Evolutionary conservation across 352 stramenopile species (phyloP), one percentile per base, ranked within the genome.

Genomic region (Globisporangium spinosum): DNA sequence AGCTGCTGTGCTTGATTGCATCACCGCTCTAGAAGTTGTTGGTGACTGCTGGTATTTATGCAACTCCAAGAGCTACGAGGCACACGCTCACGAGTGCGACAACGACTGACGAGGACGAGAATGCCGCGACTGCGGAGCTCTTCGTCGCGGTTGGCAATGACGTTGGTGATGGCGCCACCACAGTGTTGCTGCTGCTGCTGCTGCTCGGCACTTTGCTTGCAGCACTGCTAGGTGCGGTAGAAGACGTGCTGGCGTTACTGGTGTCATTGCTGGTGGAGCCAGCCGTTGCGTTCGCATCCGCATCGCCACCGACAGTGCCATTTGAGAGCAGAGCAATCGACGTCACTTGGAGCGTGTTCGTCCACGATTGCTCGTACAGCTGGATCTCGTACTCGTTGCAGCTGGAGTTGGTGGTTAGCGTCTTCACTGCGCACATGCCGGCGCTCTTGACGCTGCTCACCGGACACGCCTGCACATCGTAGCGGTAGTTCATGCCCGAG

Each of bases 401-500:
- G 58, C 67, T 43, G 54, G 76, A 82, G 55, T 69, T 66, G 60
- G 76, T 74, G 10, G 51, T 53, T 1, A 55, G 65, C 54, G 73
- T 71, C 17, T 64, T 51, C 8, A 34, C 47, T 1, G 60, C 67
- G 67, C 82, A 93, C 45, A 67, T 69, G 32, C 81, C 81, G 38
- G 78, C 78, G 62, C 70, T 76, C 40, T 49, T 20, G 57, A 57
- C 68, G 23, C 58, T 70, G 35, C 47, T 63, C 35, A 82, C 80
- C 17, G 56, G 25, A 67, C 85, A 91, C 23, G 83, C 87, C 23
- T 71, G 59, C 38, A 92, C 78, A 62, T 80, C 67, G 68, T 91
- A 92, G 68, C 77, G 74, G 73, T 91, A 95, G 72, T 92, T 95
- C 60, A 73, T 91, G 49, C 87, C 87, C 0, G 83, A 73, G 45